Base-by-base conservation (phyloP, 495 filamentous ascomycete genomes). In the Penicillium pancosmium region DNA sequence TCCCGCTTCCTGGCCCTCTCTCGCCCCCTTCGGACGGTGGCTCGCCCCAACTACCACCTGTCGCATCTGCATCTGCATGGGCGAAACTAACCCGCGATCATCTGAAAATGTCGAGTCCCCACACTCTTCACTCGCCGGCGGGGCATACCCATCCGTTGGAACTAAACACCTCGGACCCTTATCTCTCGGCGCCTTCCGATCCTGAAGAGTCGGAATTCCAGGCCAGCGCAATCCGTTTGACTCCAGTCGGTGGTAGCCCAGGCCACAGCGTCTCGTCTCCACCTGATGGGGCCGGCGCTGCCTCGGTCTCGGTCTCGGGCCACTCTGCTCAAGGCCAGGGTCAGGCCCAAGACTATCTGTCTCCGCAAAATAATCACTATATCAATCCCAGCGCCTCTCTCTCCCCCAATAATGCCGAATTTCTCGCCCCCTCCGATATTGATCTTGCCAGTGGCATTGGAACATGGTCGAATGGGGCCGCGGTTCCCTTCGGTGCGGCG, bases 191-290 rank as follows among this genome's bases (percentile, higher is more conserved):
- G 16, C 62, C 69, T 8, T 72, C 69, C 11, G 77, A 78, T 56
- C 74, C 71, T 1, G 77, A 80, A 23, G 73, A 77, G 62, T 62
- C 67, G 7, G 72, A 63, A 16, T 74, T 78, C 34, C 67, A 68
- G 52, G 68, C 70, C n/a, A 60, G 64, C 35, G 72, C 67, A 0
- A 73, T 78, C 55, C 69, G 71, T 41, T 44, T 74, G 18, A 77
- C 75, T 2, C 71, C 74, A 1, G 59, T 63, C 16, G 60, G 55
- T 47, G 55, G 61, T 4, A 66, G 63, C 50, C 67, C 63, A n/a
- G 57, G 59, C 15, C 57, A 60, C 27, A 59, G 57, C 46, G 21
- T 48, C 9, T 61, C 63, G 1, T 64, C 63, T 16, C 61, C 63
- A 21, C 44, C 55, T 35, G 63, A 68, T 10, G 61, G 54, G 19